Evolutionary conservation across 306 rosid genomes (phyloP).

Genomic region (Spatholobus suberectus): DNA sequence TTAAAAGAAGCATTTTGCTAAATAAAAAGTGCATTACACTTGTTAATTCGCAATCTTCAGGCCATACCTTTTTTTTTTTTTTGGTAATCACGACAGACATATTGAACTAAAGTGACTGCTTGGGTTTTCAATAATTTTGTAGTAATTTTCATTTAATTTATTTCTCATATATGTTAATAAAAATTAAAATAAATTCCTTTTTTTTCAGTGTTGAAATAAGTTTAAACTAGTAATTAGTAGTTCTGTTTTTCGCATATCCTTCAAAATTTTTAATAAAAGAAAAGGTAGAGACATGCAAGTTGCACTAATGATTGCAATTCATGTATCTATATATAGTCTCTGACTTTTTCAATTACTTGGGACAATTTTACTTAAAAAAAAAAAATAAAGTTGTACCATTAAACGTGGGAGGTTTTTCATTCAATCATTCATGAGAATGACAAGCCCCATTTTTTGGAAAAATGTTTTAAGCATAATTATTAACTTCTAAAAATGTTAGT

Average conservation of each 20-base stretch:
- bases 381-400: neutral
- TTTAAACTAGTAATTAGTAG: neutral
- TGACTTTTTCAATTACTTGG: neutral
- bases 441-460: neutral
- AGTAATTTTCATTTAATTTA: neutral
- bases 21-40: neutral
- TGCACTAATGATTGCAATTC: constrained; percentile 6
- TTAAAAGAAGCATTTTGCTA: neutral
- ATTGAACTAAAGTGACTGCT: neutral
- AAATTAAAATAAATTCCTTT: neutral
- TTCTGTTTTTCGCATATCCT: neutral
- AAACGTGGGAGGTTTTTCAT: neutral
- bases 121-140: neutral
- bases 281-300: neutral
- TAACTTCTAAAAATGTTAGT: neutral
- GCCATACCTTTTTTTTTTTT: neutral
- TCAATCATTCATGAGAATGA: neutral
- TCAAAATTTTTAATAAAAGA: neutral
- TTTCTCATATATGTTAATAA: neutral
- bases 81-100: neutral
- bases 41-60: neutral
- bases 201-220: neutral
- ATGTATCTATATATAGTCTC: neutral
- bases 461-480: neutral
- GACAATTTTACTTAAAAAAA: neutral